These are phyloP conservation scores for Mrakia gelida DNA, from an alignment of 768 basidiomycete genomes.

Conservation along the genomic window DNA sequence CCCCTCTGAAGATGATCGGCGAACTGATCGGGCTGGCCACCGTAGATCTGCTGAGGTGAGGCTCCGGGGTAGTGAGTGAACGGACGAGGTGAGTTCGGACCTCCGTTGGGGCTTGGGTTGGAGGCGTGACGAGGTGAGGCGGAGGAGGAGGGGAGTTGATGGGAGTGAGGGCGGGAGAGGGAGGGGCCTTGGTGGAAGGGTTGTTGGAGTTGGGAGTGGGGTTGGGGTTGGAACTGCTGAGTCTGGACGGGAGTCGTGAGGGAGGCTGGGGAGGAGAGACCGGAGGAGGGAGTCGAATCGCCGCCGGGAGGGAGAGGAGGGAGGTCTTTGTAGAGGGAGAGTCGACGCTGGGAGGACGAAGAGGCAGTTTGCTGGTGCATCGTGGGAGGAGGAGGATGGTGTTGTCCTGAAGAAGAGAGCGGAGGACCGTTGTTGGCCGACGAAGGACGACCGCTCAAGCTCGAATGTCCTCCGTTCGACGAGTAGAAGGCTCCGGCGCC, in stretches of 20 bases:
- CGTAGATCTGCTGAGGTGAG: neutral
- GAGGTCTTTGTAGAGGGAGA: constrained; percentile 21
- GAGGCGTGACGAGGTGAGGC: neutral
- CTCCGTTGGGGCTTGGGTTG: neutral
- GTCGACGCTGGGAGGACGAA: neutral
- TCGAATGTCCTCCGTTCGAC: neutral
- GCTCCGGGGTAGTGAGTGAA: neutral
- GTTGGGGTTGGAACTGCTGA: neutral
- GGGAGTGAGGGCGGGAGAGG: neutral
- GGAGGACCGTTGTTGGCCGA: neutral
- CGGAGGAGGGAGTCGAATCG: neutral
- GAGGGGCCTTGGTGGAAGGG: neutral
- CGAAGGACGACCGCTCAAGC: neutral
- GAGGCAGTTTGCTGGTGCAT: neutral
- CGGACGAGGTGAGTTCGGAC: neutral
- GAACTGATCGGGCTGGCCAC: too few relatives aligned
- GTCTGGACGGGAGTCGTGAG: neutral
- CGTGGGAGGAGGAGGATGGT: too few relatives aligned
- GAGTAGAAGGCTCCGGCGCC: neutral
- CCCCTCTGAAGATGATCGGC: neutral
- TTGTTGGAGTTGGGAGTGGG: neutral
- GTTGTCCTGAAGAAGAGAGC: neutral
- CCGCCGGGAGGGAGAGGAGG: constrained; percentile 20
- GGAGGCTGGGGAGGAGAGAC: neutral
- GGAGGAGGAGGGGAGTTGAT: constrained; percentile 7